These are phyloP conservation scores for Plasmodium yoelii DNA, from an alignment of 169 alveolate species.

Conservation along the genomic window DNA sequence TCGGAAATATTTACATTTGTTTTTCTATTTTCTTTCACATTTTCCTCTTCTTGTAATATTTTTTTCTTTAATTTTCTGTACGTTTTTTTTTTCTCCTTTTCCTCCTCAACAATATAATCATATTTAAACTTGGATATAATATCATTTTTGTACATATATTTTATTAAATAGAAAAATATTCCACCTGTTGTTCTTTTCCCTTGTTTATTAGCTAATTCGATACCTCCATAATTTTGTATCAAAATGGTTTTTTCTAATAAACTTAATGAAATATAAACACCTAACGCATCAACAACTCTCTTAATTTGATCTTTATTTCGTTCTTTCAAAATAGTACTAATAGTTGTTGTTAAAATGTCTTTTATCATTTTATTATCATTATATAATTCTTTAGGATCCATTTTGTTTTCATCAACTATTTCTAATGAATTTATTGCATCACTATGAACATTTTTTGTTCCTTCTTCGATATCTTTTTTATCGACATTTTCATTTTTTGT, in stretches of 20 bases:
- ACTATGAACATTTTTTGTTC: neutral
- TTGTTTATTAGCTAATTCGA: conserved; percentile 88
- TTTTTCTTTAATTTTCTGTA: conserved; percentile 77
- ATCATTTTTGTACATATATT: conserved; percentile 85
- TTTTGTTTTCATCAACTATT: conserved; percentile 29
- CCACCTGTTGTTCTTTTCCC: conserved; percentile 92
- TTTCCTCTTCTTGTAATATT: conserved; percentile 72
- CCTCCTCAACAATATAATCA: conserved; percentile 89
- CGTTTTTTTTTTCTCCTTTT: conserved; percentile 87
- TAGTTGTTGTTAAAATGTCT: conserved; percentile 85
- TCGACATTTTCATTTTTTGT: neutral
- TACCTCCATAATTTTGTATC: conserved; percentile 90
- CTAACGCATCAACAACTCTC: conserved; percentile 85
- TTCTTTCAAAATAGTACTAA: conserved; percentile 87
- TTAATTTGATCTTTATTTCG: conserved; percentile 86
- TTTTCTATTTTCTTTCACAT: conserved; percentile 22
- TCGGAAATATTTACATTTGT: neutral
- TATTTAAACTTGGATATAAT: conserved; percentile 88
- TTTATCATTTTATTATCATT: conserved; percentile 78
- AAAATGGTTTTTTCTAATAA: conserved; percentile 86
- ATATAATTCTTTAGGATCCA: conserved; percentile 74
- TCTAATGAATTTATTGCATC: conserved; percentile 6
- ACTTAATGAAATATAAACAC: conserved; percentile 85
- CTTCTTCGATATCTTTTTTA: neutral
- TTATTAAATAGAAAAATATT: conserved; percentile 88